Conservation (phyloP, 2,329 filamentous ascomycete genomes). For the Byssothecium circinans region DNA sequence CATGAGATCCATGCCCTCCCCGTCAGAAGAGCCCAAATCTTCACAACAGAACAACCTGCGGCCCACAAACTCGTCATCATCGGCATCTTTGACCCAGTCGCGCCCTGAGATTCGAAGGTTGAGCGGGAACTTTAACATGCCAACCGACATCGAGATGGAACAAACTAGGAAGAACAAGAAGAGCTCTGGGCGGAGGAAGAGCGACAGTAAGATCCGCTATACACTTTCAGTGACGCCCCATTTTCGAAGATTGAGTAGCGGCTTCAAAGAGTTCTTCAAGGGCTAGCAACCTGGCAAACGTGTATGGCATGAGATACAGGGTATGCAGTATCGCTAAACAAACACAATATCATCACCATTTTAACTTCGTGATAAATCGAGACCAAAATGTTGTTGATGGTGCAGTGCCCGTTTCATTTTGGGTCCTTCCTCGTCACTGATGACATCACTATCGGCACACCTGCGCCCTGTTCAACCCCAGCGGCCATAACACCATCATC, state of each 20-base stretch:
- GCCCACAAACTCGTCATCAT: background rate
- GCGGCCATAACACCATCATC: background rate
- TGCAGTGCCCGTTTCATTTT: background rate
- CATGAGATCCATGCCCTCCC: background rate
- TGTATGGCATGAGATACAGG: background rate
- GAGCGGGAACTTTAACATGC: constrained; percentile 32
- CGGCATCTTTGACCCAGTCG: background rate
- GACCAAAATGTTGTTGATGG: background rate
- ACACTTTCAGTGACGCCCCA: background rate
- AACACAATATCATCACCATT: background rate
- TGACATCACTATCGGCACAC: background rate
- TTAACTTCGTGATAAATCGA: background rate
- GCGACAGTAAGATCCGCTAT: background rate
- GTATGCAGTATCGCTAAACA: too few species aligned
- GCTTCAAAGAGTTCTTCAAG: background rate
- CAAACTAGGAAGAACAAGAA: constrained; percentile 11
- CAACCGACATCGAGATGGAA: constrained; percentile 28
- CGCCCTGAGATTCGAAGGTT: constrained; percentile 19
- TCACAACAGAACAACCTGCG: background rate
- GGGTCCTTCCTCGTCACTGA: background rate
- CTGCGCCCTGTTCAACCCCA: background rate
- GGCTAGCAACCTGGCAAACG: background rate
- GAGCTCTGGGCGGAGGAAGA: background rate
- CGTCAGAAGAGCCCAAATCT: background rate
- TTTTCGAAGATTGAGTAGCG: background rate